phyloP scores from a whole-genome alignment of 768 basidiomycete genomes.

The Tricholoma terreum region DNA sequence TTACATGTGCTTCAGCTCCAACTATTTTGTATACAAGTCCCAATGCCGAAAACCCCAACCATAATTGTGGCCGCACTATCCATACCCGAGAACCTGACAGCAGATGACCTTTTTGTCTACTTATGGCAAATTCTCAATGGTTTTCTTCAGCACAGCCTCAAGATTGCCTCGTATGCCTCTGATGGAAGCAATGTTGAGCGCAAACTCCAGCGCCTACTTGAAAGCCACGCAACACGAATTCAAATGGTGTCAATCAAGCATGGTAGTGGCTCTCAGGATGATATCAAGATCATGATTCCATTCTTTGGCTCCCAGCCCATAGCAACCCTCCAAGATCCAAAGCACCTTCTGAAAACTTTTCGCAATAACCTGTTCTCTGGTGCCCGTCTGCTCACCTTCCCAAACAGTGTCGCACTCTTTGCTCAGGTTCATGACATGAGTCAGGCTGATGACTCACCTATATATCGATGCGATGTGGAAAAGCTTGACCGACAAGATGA shows the following conservation, averaged over 20 bases:
- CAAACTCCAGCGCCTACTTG: constrained; percentile 18
- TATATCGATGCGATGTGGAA: constrained; percentile 30
- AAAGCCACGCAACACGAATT: background rate
- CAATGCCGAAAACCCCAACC: constrained; percentile 27
- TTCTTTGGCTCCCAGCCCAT: constrained; percentile 12
- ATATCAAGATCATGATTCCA: constrained; percentile 5
- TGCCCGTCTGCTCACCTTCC: constrained; percentile 23
- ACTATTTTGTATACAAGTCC: constrained; percentile 28
- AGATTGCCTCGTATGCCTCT: constrained; percentile 28
- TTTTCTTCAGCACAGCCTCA: constrained; percentile 19
- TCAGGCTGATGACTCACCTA: constrained; percentile 7
- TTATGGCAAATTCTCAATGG: constrained; percentile 20
- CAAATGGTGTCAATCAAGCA: constrained; percentile 1
- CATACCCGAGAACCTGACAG: constrained; percentile 16
- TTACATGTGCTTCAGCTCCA: constrained; percentile 19
- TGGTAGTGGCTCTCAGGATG: background rate
- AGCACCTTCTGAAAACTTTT: constrained; percentile 29
- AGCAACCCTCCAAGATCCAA: constrained; percentile 26
- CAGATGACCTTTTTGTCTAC: constrained; percentile 11
- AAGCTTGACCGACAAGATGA: constrained; percentile 45
- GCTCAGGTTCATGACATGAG: constrained; percentile 18
- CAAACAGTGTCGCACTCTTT: constrained; percentile 19
- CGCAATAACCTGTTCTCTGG: constrained; percentile 31
- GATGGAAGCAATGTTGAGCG: constrained; percentile 37
- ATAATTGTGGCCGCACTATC: constrained; percentile 29